phyloP scores from a whole-genome alignment of 768 basidiomycete genomes.

The Macrolepiota albuminosa region DNA sequence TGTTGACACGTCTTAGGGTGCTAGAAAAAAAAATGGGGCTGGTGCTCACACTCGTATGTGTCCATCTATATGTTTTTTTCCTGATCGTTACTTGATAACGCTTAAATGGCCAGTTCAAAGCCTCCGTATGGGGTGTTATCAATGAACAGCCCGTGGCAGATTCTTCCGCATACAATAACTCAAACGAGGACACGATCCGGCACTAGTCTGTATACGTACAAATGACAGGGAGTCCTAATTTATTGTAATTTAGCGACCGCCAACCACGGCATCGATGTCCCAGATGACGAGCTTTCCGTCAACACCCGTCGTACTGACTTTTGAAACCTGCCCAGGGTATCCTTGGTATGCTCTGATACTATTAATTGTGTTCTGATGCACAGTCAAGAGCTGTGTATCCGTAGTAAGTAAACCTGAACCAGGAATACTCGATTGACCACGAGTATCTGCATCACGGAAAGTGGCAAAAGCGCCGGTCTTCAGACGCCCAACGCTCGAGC shows the following conservation, averaged over 20 bases:
- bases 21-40: constrained; percentile 95
- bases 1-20: constrained; percentile 70
- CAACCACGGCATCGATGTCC: constrained; percentile 62
- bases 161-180: constrained; percentile 16
- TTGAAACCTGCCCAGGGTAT: constrained; percentile 50
- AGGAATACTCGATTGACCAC: constrained; percentile 44
- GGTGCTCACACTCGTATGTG: constrained; percentile 80
- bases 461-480: constrained; percentile 93
- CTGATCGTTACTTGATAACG: constrained; percentile 27
- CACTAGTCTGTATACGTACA: not conserved
- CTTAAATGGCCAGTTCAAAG: constrained; percentile 69
- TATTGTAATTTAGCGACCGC: constrained; percentile 14
- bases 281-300: constrained; percentile 93
- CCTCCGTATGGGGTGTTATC: constrained; percentile 92
- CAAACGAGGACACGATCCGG: constrained; percentile 24
- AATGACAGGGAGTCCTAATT: not conserved
- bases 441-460: constrained; percentile 87
- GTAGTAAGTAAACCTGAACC: constrained; percentile 23
- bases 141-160: constrained; percentile 60
- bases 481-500: constrained; percentile 60
- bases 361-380: constrained; percentile 99
- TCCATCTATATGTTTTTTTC: not conserved
- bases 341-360: constrained; percentile 73
- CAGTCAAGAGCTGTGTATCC: constrained; percentile 79
- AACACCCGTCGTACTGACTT: constrained; percentile 88